phyloP scores from a whole-genome alignment of 352 stramenopile genomes.

The Phytophthora litchii region DNA sequence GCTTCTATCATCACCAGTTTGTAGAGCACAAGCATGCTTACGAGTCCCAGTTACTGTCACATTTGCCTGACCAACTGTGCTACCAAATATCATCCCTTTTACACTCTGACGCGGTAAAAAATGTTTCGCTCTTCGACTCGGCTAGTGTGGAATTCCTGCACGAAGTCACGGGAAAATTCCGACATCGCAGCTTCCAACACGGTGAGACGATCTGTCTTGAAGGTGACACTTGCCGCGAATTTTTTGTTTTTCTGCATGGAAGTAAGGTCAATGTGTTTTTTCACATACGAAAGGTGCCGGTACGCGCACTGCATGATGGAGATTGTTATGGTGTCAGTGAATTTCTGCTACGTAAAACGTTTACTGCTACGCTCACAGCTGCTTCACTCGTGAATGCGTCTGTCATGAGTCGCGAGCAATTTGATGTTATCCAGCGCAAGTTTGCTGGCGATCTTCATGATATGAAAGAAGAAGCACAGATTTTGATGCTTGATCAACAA shows the following conservation, averaged over 20 bases:
- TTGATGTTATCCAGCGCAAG: slow-evolving; percentile 67
- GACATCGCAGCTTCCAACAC: slow-evolving; percentile 71
- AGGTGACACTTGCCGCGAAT: slow-evolving; percentile 74
- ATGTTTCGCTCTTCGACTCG: slow-evolving; percentile 63
- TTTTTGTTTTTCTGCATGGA: slow-evolving; percentile 64
- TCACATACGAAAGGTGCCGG: slow-evolving; percentile 45
- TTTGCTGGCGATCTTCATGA: slow-evolving; percentile 60
- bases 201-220: slow-evolving; percentile 76
- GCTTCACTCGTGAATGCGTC: slow-evolving; percentile 62
- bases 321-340: slow-evolving; percentile 77
- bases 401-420: slow-evolving; percentile 76
- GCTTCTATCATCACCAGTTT: slow-evolving; percentile 83
- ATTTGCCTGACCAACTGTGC: slow-evolving; percentile 77
- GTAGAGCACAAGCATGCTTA: slow-evolving; percentile 69
- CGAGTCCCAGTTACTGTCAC: slow-evolving; percentile 67
- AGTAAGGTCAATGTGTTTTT: slow-evolving; percentile 68
- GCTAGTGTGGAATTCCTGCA: slow-evolving; percentile 69
- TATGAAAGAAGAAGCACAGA: slow-evolving; percentile 51
- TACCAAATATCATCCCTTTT: slow-evolving; percentile 78
- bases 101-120: slow-evolving; percentile 63
- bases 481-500: slow-evolving; percentile 48
- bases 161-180: slow-evolving; percentile 81
- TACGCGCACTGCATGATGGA: slow-evolving; percentile 62
- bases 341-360: slow-evolving; percentile 58
- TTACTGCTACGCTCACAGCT: slow-evolving; percentile 55